Evolutionary conservation across 225 moss, liverwort and hornwort genomes (phyloP).

Genomic region (Bryoerythrophyllum caledonicum): DNA sequence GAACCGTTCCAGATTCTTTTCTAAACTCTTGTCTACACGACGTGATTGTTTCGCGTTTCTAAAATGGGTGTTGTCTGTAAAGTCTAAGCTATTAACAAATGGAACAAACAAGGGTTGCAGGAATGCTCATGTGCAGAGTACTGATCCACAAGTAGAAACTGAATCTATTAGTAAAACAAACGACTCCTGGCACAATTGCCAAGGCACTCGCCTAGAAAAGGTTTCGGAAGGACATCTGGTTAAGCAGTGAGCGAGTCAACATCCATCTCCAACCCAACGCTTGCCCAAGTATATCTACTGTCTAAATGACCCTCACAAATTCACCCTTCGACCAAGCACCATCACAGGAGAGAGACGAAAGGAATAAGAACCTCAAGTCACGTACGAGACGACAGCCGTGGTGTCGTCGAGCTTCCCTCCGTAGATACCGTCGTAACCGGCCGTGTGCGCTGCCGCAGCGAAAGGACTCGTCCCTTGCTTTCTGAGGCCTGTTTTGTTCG

Average conservation of each 20-base stretch:
- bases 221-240: background rate
- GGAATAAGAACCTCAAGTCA: constrained; percentile 41
- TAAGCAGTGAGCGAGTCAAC: background rate
- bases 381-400: constrained; percentile 81
- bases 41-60: no score
- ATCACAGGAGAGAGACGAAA: constrained; percentile 12
- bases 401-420: constrained; percentile 97
- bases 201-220: background rate
- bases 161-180: constrained; percentile 11
- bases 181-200: background rate
- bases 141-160: constrained; percentile 2
- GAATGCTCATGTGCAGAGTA: background rate
- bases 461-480: constrained; percentile 76
- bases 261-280: constrained; percentile 9
- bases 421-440: constrained; percentile 53
- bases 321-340: constrained; percentile 2
- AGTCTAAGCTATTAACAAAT: background rate
- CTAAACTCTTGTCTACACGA: no score
- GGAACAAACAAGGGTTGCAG: background rate
- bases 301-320: constrained; percentile 4
- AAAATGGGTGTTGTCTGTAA: no score
- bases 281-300: constrained; percentile 5
- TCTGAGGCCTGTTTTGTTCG: constrained; percentile 61
- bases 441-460: constrained; percentile 67
- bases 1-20: no score